Evolutionary conservation across 495 filamentous ascomycete species (phyloP), one percentile per base, ranked within the genome.

Genomic region (Penicillium pancosmium): DNA sequence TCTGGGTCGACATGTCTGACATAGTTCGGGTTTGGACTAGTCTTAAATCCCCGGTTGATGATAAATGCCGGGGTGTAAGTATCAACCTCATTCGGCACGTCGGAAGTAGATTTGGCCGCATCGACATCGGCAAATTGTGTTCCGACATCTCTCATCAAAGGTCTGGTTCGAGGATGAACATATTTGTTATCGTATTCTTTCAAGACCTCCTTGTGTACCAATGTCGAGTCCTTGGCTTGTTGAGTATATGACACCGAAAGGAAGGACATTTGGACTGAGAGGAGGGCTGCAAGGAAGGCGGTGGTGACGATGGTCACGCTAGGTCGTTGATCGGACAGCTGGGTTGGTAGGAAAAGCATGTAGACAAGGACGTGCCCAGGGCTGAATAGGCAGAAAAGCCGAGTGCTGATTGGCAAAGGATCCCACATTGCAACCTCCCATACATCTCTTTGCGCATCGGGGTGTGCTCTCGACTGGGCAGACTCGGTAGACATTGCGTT

Each of bases 381-480:
- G 64, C 92, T 96, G 75, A 98, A 96, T 48, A 94, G 77, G 62
- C 89, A 95, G 68, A 98, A 94, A 4, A 97, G 75, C 4, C 86
- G 85, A 50, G 97, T 73, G 50, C 87, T 91, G 38, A 96, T 80
- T 8, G 94, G 91, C 27, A 90, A 79, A 13, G 94, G 94, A 66
- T 98, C 92, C 94, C 94, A 98, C 15, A 98, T 83, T 0, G 87
- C 83, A 53, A 98, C 70, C 73, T 98, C 92, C 95, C 95, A 98
- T 21, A 98, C 94, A 73, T 98, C 94, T 4, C 88, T 82, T 21
- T 86, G 84, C 43, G 86, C 82, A 77, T 96, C 89, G 1, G 93
- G 92, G 70, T 96, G 90, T 15, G 91, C 87, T 68, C 92, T 85
- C 50, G 87, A 84, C 55, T 91, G 85, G 13, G 90, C 91, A 12